These are phyloP conservation scores for Candida broadrunensis DNA, from an alignment of 805 yeast genomes.

Conservation along the genomic window DNA sequence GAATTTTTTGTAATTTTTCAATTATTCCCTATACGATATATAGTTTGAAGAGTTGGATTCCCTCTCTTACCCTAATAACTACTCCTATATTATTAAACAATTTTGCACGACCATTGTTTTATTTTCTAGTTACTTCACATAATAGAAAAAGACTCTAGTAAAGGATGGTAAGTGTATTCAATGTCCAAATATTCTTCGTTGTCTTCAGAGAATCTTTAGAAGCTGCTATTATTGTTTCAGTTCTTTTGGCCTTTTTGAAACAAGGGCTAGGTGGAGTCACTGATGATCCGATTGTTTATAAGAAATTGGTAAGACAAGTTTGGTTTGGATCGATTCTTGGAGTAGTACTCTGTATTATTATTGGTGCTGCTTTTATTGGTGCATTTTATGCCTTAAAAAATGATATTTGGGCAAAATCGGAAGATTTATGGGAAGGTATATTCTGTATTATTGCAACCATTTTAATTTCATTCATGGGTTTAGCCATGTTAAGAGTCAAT, in stretches of 20 bases:
- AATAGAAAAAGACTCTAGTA: no score
- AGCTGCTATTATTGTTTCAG: conserved; percentile 89
- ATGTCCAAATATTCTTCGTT: conserved; percentile 78
- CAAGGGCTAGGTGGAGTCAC: conserved; percentile 69
- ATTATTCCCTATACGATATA: no score
- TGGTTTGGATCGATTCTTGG: conserved; percentile 83
- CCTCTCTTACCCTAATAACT: no score
- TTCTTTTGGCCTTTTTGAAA: conserved; percentile 83
- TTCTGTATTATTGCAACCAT: conserved; percentile 87
- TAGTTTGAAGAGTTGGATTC: no score
- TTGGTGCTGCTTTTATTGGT: conserved; percentile 95
- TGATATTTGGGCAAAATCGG: conserved; percentile 84
- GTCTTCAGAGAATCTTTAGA: conserved; percentile 93
- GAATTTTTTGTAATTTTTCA: no score
- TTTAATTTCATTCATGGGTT: conserved; percentile 90
- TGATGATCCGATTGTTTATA: conserved; percentile 53
- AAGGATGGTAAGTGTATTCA: conserved; percentile 55
- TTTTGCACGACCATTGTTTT: no score
- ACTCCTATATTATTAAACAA: no score
- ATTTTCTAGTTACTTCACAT: no score
- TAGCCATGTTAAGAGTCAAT: conserved; percentile 93
- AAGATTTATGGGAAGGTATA: conserved; percentile 96
- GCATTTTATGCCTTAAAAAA: conserved; percentile 77
- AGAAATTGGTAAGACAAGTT: conserved; percentile 68
- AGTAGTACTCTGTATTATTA: conserved; percentile 68